phyloP scores from a whole-genome alignment of 2,329 filamentous ascomycete species.

The Trichoderma guizhouense region DNA sequence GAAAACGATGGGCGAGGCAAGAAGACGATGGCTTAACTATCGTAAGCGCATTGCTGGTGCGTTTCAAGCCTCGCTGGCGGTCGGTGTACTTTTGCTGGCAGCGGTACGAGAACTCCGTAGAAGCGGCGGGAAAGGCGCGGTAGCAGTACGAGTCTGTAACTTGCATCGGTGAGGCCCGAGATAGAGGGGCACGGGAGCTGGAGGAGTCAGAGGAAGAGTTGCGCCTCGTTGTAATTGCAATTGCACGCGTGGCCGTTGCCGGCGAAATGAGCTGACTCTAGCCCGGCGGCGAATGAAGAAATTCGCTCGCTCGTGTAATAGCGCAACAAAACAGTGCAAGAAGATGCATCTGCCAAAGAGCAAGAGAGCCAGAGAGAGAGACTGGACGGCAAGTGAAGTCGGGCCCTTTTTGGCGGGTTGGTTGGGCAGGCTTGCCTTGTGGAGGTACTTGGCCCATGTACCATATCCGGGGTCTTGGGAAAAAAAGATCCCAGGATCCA shows the following conservation, averaged over 20 bases:
- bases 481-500: not conserved
- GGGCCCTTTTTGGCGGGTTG: not conserved
- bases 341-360: not conserved
- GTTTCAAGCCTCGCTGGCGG: not conserved
- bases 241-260: not conserved
- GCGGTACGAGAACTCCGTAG: not conserved
- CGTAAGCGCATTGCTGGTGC: not conserved
- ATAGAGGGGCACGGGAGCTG: not conserved
- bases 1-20: not conserved
- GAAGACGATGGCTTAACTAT: not conserved
- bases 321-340: not conserved
- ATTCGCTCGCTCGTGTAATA: not conserved
- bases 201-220: not conserved
- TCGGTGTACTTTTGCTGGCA: not conserved
- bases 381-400: not conserved
- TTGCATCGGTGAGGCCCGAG: slow-evolving; percentile 13
- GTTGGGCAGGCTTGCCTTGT: slow-evolving; percentile 5
- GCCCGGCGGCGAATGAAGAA: not conserved
- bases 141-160: not conserved
- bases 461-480: slow-evolving; percentile 11
- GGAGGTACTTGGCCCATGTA: slow-evolving; percentile 3
- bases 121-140: not conserved
- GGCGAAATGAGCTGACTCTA: not conserved
- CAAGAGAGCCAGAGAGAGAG: not conserved
- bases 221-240: not conserved